Evolutionary conservation across 441 rosid species (phyloP), one percentile per base, ranked within the genome.

Genomic region (Theobroma grandiflorum): DNA sequence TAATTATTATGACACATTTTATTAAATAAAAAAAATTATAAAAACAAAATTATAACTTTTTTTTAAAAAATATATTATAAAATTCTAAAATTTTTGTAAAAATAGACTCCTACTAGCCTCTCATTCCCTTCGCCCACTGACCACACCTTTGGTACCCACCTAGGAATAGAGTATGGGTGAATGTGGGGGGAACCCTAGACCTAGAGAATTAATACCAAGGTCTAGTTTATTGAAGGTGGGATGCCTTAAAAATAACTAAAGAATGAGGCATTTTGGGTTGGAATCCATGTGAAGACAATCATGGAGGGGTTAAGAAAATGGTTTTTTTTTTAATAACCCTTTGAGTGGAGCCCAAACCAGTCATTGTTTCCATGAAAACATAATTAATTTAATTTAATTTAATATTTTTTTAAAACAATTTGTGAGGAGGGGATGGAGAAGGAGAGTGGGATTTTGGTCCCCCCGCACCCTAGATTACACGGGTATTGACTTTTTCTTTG

Each of bases 201-300:
- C 7, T 6, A 58, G 35, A 81, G 16, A 40, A 49, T 33, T 53
- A 70, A 22, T 9, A 3, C 20, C 47, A 10, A 15, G 4, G 38
- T 20, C n/a, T 76, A 37, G 43, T 72, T 76, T 63, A 73, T 33
- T 75, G 58, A 38, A 55, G 78, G 75, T 83, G 83, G 82, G 82
- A 45, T 61, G 40, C 64, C 49, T 72, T 76, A 20, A 33, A 64
- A 69, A 76, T 45, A 50, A 81, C 43, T 64, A 75, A 78, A 78
- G 26, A 71, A 78, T 22, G 77, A 15, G 22, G 52, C 78, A 79
- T 14, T 66, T 84, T 77, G 82, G 78, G 80, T 78, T 86, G 90
- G 90, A 83, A 81, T 82, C 86, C 90, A 88, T 85, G 90, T 84
- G 91, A 84, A 69, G 84, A 84, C 87, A 90, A 87, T 84, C 82